Base-by-base conservation (phyloP, 768 basidiomycete genomes). In the Suillus sp. region DNA sequence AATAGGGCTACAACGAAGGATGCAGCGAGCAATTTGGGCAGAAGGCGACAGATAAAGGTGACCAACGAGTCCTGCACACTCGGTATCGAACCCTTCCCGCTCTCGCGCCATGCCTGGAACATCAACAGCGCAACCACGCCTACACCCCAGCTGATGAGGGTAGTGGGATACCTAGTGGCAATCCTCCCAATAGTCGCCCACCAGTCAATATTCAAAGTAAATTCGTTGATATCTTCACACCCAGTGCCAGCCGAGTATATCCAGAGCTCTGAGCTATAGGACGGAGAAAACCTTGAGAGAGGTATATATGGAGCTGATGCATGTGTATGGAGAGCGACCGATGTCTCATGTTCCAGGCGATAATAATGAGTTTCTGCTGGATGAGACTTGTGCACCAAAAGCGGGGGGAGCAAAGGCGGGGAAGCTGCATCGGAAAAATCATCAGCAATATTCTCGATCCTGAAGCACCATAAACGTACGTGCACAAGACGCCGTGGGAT, bases 101-200 rank as follows among this genome's bases (percentile, higher is more conserved):
- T 58, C 4, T 61, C 57, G 18, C 69, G 72, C 85, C 84, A 87
- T 7, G 81, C 82, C 38, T 80, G 74, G 66, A 84, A 88, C 25
- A 91, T 61, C 0, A 88, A 69, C 18, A 91, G 67, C 4, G 83
- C 79, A 1, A 87, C 84, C n/a, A 93, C 75, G 4, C 91, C 93
- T 2, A 90, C 77, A 2, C 87, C 81, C 90, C 95, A 97, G 32
- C 84, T 83, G 3, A 88, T 78, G 0, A 92, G 68, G 2, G 88
- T 87, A 37, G 86, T 88, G 54, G 89, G 83, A 76, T 93, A 98
- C 27, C 96, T 81, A 20, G 87, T 78, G 1, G 87, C 86, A 73
- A 86, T 82, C 42, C 90, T 81, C 2, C 92, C 92, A 7, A 93
- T 63, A 1, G 89, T 92, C 11, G 84, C 80, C 73, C 80, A 78